Conservation (phyloP, 257 asterid genomes). For the Scutellaria minor region DNA sequence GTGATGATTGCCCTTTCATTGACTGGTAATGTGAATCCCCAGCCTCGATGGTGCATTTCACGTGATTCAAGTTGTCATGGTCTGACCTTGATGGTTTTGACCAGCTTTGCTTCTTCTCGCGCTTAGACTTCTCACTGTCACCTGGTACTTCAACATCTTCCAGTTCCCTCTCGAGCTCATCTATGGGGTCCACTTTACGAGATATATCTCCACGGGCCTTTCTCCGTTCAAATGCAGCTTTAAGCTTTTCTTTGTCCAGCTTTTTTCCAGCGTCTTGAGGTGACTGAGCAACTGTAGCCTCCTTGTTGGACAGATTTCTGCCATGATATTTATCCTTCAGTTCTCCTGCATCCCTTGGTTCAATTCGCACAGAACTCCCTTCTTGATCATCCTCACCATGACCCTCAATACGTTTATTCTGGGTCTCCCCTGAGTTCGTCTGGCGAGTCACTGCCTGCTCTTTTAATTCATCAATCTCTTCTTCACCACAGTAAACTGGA, state of each 20-base stretch:
- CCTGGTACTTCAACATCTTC: slow-evolving; percentile 74
- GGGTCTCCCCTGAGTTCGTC: slow-evolving; percentile 42
- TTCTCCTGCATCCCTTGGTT: slow-evolving; percentile 51
- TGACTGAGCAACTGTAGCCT: slow-evolving; percentile 49
- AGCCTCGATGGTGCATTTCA: slow-evolving; percentile 37
- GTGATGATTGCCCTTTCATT: slow-evolving; percentile 49
- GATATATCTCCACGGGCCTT: slow-evolving; percentile 73
- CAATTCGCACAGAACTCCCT: slow-evolving; percentile 47
- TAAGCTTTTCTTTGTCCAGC: slow-evolving; percentile 73
- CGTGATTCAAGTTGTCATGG: slow-evolving; percentile 40
- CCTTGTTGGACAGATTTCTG: slow-evolving; percentile 45
- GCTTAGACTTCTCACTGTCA: slow-evolving; percentile 55
- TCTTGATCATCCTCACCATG: slow-evolving; percentile 37
- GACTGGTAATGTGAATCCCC: slow-evolving; percentile 49
- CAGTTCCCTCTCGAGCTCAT: slow-evolving; percentile 83
- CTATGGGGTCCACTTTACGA: slow-evolving; percentile 58
- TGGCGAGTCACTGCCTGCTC: slow-evolving; percentile 41
- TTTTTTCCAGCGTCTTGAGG: slow-evolving; percentile 58
- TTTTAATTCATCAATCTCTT: slow-evolving; percentile 45
- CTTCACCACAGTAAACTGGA: slow-evolving; percentile 34
- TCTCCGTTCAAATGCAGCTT: slow-evolving; percentile 75
- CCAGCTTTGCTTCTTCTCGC: slow-evolving; percentile 53
- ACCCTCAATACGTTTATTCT: slow-evolving; percentile 42
- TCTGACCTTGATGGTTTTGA: slow-evolving; percentile 51
- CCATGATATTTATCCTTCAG: slow-evolving; percentile 53